These are phyloP conservation scores for Euphorbia lathyris DNA, from an alignment of 345 rosid genomes.

Conservation along the genomic window DNA sequence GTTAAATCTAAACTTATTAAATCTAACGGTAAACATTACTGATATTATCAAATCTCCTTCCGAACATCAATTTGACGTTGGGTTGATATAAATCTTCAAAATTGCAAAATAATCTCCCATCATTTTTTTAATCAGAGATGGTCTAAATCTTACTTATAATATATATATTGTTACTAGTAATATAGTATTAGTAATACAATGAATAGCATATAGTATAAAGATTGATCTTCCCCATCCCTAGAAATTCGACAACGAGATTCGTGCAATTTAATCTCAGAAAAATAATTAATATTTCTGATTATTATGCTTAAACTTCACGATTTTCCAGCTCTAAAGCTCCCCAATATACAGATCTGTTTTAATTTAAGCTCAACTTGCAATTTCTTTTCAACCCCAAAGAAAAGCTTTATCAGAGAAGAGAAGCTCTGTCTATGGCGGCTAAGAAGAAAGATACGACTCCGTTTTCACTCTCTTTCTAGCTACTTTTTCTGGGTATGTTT, in stretches of 20 bases:
- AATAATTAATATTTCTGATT: background rate
- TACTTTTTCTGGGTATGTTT: constrained; percentile 33
- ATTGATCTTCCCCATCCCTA: background rate
- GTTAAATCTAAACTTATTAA: too few species aligned
- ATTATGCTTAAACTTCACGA: constrained; percentile 30
- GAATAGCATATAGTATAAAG: too few species aligned
- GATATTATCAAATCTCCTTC: too few species aligned
- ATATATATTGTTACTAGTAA: too few species aligned
- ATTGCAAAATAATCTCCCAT: too few species aligned
- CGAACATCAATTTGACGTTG: too few species aligned
- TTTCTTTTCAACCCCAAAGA: background rate
- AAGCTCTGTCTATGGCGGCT: background rate
- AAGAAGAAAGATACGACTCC: constrained; percentile 3
- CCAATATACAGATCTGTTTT: constrained; percentile 8
- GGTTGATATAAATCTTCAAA: too few species aligned
- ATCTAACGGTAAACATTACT: too few species aligned
- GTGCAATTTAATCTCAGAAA: constrained; percentile 18
- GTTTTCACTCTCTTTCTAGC: constrained; percentile 5
- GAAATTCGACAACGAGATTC: constrained; percentile 31
- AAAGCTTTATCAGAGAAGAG: too few species aligned
- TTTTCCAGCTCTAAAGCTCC: constrained; percentile 38
- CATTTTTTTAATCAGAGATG: too few species aligned
- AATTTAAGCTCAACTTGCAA: background rate
- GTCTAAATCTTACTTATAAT: too few species aligned
- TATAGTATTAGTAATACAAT: too few species aligned